A percentile compares a stretch with the other conserved stretches of the same genome.
These are phyloP conservation scores for Alternaria triticina DNA, from an alignment of 2,329 filamentous ascomycete genomes.

Conservation along the genomic window DNA sequence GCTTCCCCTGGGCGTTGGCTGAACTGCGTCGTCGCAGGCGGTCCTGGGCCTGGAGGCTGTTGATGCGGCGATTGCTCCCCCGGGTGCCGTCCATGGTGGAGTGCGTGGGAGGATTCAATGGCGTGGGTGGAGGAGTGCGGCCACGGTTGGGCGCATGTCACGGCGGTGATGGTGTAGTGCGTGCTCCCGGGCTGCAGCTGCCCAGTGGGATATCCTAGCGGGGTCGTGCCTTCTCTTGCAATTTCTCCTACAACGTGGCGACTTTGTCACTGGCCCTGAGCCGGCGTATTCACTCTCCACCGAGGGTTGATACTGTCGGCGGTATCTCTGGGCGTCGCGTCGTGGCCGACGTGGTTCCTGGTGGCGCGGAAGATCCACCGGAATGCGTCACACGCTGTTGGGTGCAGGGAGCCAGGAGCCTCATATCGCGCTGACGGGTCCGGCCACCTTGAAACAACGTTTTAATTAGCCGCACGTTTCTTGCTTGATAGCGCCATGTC, in stretches of 20 bases:
- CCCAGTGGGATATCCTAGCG: slow-evolving; percentile 25
- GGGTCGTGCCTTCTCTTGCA: slow-evolving; percentile 28
- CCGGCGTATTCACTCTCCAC: background rate
- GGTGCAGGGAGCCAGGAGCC: slow-evolving; percentile 7
- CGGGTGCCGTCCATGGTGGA: slow-evolving; percentile 40
- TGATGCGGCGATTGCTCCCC: slow-evolving; percentile 48
- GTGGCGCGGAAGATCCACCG: slow-evolving; percentile 39
- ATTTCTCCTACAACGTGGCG: background rate
- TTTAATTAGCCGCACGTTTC: slow-evolving; percentile 4
- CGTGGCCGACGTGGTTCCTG: slow-evolving; percentile 24
- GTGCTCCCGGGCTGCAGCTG: slow-evolving; percentile 22
- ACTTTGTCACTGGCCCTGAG: background rate
- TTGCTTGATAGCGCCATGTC: background rate
- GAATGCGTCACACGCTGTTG: slow-evolving; percentile 25
- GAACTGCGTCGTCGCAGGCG: slow-evolving; percentile 48
- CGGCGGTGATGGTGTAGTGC: slow-evolving; percentile 21
- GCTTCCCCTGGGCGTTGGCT: slow-evolving; percentile 46
- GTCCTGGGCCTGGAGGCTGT: slow-evolving; percentile 52
- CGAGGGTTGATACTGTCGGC: background rate
- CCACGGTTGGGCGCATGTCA: slow-evolving; percentile 35
- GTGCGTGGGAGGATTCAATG: slow-evolving; percentile 18
- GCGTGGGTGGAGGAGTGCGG: slow-evolving; percentile 19
- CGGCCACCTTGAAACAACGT: slow-evolving; percentile 12
- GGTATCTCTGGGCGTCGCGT: slow-evolving; percentile 19
- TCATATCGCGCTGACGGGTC: slow-evolving; percentile 10